Evolutionary conservation across 73 alveolate species (phyloP), one percentile per base, ranked within the genome.

Genomic region (Paramecium pentaurelia): DNA sequence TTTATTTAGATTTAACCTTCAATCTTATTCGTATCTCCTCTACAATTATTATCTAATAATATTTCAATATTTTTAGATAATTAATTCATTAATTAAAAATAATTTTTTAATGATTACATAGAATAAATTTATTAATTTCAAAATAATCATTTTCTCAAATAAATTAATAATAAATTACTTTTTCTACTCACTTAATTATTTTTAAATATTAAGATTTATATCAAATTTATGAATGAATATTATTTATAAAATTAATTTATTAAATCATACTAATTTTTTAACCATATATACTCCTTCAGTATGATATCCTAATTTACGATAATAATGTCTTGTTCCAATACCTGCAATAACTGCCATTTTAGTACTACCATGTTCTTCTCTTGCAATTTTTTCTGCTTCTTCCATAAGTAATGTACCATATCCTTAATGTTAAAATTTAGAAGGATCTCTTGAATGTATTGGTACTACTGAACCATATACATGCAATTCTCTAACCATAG

Each of bases 391-490:
- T 89, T 97, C 99, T 20, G 99, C 99, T 93, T 98, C 99, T 96
- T 98, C 99, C 99, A 98, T 98, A 44, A 98, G 96, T 97, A 98
- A 88, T 9, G 99, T 98, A 36, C 99, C 99, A 93, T 73, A 98
- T 27, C 99, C 99, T 64, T 98, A 95, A 96, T 98, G 99, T 90
- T 98, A 96, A 95, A 98, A 98, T 93, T 98, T 98, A 47, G 95
- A 92, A 28, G 99, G 99, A 92, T 98, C 99, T 95, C 99, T 95
- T 1, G 98, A 94, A 92, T 98, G 99, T 59, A 98, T 97, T 6
- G 99, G 99, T 1, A 98, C 99, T 2, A 98, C 98, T 75, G 98
- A 95, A 49, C 99, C 99, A 94, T 98, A 98, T 20, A 98, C 99
- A 96, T 98, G 99, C 9, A 98, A 93, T 92, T 98, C 99, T 96